Evolutionary conservation across 352 stramenopile species (phyloP), one percentile per base, ranked within the genome.

Genomic region (Pythium scleroteichum): DNA sequence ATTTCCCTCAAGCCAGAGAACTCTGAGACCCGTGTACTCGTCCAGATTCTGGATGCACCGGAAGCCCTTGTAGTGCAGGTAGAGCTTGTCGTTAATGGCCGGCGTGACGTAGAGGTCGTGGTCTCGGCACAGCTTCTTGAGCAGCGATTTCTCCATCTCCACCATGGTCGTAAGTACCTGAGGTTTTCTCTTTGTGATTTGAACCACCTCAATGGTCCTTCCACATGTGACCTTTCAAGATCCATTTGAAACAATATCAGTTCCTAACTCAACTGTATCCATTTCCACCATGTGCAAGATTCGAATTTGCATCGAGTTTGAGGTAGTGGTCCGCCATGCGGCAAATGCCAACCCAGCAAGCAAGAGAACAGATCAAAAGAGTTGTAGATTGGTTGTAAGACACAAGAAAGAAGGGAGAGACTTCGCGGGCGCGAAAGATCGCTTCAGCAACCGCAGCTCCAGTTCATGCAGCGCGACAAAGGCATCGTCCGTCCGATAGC

Each of bases 61-160:
- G 58, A 98, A 98, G 33, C 95, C 95, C 65, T 98, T 97, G 78
- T 98, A 98, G 71, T 99, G 95, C 26, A 98, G 72, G 63, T 98
- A 98, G 33, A 99, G 78, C 58, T 96, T 97, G 71, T 99, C 93
- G 71, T 98, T 98, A 65, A 98, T 87, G 62, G 73, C 57, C 23
- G 96, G 87, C 39, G 92, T 98, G 47, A 87, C 73, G 67, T 98
- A 98, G 45, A 96, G 73, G 55, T 97, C 88, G 53, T 92, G 81
- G 45, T 98, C 90, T 13, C 86, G 82, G 61, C 90, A 97, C 50
- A 97, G 71, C 65, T 96, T 95, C 68, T 87, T 91, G 33, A 98
- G 79, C 41, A 82, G 59, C 62, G 68, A 53, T 69, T 92, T 94
- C 60, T 95, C 94, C 80, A 98, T 96, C 47, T 97, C 88, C 72